Evolutionary conservation across 768 basidiomycete genomes (phyloP).

Genomic region (Xanthoconium purpureum): DNA sequence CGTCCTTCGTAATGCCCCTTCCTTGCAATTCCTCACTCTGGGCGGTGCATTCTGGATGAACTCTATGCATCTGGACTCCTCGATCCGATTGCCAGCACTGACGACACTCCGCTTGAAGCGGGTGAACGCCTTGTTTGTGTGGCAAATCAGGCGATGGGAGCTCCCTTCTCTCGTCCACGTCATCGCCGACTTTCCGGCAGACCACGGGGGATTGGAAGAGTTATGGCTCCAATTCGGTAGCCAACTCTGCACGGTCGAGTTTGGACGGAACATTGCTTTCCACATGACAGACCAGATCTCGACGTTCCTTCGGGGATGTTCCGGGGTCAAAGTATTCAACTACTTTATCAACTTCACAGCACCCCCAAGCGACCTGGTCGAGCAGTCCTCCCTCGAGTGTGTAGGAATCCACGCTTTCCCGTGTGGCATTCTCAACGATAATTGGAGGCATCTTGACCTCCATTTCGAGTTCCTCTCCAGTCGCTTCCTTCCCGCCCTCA

Average conservation of each 20-base stretch:
- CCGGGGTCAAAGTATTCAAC: conserved; percentile 48
- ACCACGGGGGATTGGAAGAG: conserved; percentile 36
- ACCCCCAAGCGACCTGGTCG: conserved; percentile 20
- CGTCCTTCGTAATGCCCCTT: conserved; percentile 52
- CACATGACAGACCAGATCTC: conserved; percentile 46
- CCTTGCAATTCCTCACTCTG: conserved; percentile 55
- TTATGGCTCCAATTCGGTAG: conserved; percentile 51
- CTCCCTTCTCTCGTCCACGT: conserved; percentile 53
- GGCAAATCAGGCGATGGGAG: conserved; percentile 46
- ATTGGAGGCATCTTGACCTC: conserved; percentile 28
- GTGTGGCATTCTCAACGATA: conserved; percentile 40
- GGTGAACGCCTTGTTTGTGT: conserved; percentile 49
- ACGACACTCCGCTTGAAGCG: conserved; percentile 52
- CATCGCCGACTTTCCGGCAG: conserved; percentile 47
- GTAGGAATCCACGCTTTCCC: conserved; percentile 52
- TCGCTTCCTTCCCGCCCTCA: conserved; percentile 44
- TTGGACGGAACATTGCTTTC: conserved; percentile 57
- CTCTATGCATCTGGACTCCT: conserved; percentile 16
- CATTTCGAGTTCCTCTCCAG: conserved; percentile 48
- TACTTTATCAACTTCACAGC: conserved; percentile 53
- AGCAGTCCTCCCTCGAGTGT: conserved; percentile 37
- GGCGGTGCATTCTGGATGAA: conserved; percentile 42
- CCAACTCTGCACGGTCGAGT: conserved; percentile 53
- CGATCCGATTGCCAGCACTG: conserved; percentile 43
- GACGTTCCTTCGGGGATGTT: conserved; percentile 44